Conservation (phyloP, 495 filamentous ascomycete genomes). For the Aspergillus sclerotiicarbonarius region DNA sequence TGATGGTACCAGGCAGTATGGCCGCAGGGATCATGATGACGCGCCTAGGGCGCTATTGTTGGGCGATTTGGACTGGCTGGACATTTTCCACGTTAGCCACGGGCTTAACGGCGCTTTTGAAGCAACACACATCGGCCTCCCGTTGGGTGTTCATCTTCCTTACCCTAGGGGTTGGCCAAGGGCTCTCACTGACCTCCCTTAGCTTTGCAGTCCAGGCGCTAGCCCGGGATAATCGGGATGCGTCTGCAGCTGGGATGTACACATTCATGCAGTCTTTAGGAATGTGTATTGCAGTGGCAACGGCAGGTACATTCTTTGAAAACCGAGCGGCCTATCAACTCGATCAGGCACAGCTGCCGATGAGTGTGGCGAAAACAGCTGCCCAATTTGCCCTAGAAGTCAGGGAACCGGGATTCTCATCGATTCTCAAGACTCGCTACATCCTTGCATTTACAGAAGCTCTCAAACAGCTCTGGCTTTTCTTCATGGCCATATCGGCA, state of each 20-base stretch:
- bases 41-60: constrained; percentile 48
- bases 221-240: constrained; percentile 43
- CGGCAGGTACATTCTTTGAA: constrained; percentile 57
- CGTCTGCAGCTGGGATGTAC: constrained; percentile 56
- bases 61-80: constrained; percentile 58
- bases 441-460: background rate
- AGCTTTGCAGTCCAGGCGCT: constrained; percentile 54
- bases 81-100: constrained; percentile 40
- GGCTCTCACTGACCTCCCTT: constrained; percentile 50
- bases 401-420: background rate
- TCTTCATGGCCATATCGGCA: background rate
- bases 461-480: background rate
- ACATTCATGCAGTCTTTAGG: constrained; percentile 57
- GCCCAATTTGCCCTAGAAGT: background rate
- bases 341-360: background rate
- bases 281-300: constrained; percentile 59
- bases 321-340: constrained; percentile 27
- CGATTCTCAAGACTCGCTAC: background rate
- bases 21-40: constrained; percentile 47
- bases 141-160: constrained; percentile 54
- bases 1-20: constrained; percentile 42
- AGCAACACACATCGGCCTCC: constrained; percentile 36
- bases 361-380: background rate
- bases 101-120: constrained; percentile 46
- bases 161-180: constrained; percentile 51